A percentile compares a stretch with the other conserved stretches of the same genome.
These are phyloP conservation scores for Cinchona pubescens DNA, from an alignment of 257 asterid species.

Conservation along the genomic window DNA sequence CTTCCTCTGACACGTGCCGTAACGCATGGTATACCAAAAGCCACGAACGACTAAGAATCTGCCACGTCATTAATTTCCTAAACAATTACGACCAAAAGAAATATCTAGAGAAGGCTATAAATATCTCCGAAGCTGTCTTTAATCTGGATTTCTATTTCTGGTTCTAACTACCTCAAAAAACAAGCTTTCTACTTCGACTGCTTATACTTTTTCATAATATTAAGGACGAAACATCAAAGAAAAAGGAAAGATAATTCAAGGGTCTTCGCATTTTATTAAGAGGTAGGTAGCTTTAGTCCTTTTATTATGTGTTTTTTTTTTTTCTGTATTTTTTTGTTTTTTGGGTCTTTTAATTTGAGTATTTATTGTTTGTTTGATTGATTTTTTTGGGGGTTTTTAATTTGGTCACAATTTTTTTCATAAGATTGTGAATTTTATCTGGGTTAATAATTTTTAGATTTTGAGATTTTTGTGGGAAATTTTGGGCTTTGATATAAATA, in stretches of 20 bases:
- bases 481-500: too few species aligned
- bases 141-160: background rate
- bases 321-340: background rate
- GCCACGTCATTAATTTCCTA: background rate
- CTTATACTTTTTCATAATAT: too few species aligned
- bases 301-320: background rate
- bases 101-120: conserved; percentile 30
- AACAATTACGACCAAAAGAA: conserved; percentile 17
- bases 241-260: background rate
- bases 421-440: background rate
- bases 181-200: background rate
- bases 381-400: background rate
- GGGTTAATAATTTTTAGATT: background rate
- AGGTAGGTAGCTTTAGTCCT: conserved; percentile 27
- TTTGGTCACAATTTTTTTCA: background rate
- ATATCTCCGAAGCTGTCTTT: background rate
- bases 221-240: background rate
- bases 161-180: background rate
- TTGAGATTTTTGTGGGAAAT: background rate
- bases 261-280: conserved; percentile 7
- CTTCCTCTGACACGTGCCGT: conserved; percentile 4
- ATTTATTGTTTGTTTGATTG: background rate
- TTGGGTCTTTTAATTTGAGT: background rate
- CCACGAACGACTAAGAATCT: conserved; percentile 6
- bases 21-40: background rate